These are phyloP conservation scores for Trichosporon coremiiforme DNA, from an alignment of 1,284 basidiomycete species.

Conservation along the genomic window DNA sequence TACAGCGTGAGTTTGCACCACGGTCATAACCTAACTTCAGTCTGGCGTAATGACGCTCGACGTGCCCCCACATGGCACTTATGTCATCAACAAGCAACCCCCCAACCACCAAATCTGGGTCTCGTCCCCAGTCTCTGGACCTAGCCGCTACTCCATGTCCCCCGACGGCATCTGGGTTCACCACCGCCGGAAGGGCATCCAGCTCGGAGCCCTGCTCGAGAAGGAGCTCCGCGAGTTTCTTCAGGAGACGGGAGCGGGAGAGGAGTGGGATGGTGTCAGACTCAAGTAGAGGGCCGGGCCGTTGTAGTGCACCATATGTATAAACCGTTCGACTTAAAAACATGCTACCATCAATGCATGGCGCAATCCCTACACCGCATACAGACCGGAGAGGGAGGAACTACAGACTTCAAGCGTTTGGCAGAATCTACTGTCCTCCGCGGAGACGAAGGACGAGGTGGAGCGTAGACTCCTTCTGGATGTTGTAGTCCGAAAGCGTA, in stretches of 20 bases:
- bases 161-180: constrained; percentile 68
- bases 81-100: constrained; percentile 99
- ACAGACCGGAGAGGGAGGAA: not conserved
- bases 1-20: constrained; percentile 72
- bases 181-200: constrained; percentile 64
- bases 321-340: not conserved
- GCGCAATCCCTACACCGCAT: not conserved
- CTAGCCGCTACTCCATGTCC: constrained; percentile 82
- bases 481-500: no score
- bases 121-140: constrained; percentile 86
- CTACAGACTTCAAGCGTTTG: not conserved
- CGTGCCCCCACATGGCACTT: constrained; percentile 81
- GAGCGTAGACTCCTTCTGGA: constrained; percentile 53
- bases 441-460: constrained; percentile 63
- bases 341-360: constrained; percentile 5
- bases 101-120: constrained; percentile 99
- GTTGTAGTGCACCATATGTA: not conserved
- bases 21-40: constrained; percentile 56
- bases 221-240: constrained; percentile 46
- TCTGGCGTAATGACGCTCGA: constrained; percentile 87
- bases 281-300: constrained; percentile 31
- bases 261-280: constrained; percentile 48
- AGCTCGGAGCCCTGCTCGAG: constrained; percentile 69
- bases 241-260: constrained; percentile 61
- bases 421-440: constrained; percentile 60